phyloP scores from a whole-genome alignment of 1,139 yeast genomes.

The Ogataea hybrid region DNA sequence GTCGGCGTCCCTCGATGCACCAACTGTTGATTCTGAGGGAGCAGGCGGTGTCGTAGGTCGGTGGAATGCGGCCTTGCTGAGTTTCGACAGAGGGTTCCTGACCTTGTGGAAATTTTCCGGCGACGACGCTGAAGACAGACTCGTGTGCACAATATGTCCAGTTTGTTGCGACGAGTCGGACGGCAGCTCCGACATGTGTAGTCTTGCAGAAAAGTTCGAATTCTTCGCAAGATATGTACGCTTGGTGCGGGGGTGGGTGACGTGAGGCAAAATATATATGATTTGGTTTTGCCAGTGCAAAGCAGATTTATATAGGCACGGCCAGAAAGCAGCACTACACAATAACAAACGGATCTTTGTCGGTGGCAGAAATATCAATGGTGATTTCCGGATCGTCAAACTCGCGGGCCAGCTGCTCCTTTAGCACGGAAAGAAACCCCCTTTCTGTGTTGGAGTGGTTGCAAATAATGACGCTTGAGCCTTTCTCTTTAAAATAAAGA shows the following conservation, averaged over 20 bases:
- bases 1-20: not conserved
- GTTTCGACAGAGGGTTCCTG: conserved; percentile 1
- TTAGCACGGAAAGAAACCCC: conserved; percentile 62
- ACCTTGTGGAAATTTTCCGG: conserved; percentile 3
- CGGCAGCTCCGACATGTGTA: conserved; percentile 7
- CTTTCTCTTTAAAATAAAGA: conserved; percentile 66
- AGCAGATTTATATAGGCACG: too few relatives aligned
- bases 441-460: conserved; percentile 94
- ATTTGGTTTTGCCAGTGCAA: not conserved
- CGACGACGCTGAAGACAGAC: not conserved
- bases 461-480: conserved; percentile 69
- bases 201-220: not conserved
- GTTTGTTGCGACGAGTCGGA: not conserved
- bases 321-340: not conserved
- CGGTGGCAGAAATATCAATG: conserved; percentile 31
- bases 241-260: too few relatives aligned
- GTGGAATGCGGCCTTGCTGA: conserved; percentile 1
- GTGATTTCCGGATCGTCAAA: conserved; percentile 34
- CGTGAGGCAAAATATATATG: not conserved
- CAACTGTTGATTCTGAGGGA: not conserved
- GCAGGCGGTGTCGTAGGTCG: conserved; percentile 4
- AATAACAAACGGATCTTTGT: conserved; percentile 24
- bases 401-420: conserved; percentile 39
- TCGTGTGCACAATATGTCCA: not conserved
- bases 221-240: too few relatives aligned